Evolutionary conservation across 495 filamentous ascomycete genomes (phyloP), one percentile per base, ranked within the genome.

Genomic region (Daldinia childiae): DNA sequence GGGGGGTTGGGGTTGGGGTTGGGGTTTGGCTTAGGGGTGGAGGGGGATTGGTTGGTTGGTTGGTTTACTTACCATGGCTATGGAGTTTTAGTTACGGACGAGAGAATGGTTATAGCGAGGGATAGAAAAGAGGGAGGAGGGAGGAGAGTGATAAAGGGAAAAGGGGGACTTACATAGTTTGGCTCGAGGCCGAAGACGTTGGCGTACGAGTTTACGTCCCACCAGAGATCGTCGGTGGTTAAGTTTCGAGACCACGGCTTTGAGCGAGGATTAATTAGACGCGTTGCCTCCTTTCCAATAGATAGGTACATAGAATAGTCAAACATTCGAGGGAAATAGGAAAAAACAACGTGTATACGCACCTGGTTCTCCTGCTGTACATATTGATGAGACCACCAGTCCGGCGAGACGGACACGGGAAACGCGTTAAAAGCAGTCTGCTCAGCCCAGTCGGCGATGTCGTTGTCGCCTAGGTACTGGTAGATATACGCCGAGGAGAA

Each of bases 341-440:
- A 32, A 32, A 32, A 32, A 32, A 7, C 29, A 32, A 4, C 6
- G 29, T 8, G 7, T 32, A 8, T 32, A 61, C 64, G 41, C 17
- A 62, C 65, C 65, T 90, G 87, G 61, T 90, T 90, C 0, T 85
- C 78, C 64, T 89, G 79, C 9, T 78, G 75, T 54, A 91, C 81
- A 70, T 91, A 90, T 68, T 89, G 87, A 64, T 84, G 87, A 8
- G 81, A 82, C 87, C 89, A 90, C 82, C 86, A 87, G 68, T 90
- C 84, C 6, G 81, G 77, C n/a, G 83, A 84, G 29, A 88, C 56
- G 56, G 83, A 83, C 1, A 82, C 85, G 4, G 89, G 88, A 7
- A 90, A 74, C 5, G 86, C 84, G 58, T 90, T 90, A 77, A 87
- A 91, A 8, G 88, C 87, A 8, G 82, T 81, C 50, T 83, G 74